A percentile compares a stretch with the other conserved stretches of the same genome.
Evolutionary conservation across 306 rosid genomes (phyloP).

Genomic region (Calophaca sinica): DNA sequence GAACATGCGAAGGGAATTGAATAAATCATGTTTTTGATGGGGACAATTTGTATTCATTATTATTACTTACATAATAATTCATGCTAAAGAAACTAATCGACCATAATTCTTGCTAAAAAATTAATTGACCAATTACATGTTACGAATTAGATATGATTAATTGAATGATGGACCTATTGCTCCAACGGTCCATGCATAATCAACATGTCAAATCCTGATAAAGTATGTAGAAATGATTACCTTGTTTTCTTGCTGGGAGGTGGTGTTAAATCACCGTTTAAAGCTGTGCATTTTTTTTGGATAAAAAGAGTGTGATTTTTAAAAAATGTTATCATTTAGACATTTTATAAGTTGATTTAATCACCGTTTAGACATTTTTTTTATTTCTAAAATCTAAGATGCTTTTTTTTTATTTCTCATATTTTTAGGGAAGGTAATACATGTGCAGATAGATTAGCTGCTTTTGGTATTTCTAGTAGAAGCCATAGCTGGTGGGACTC

Average conservation of each 20-base stretch:
- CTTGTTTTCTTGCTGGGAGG: slow-evolving; percentile 11
- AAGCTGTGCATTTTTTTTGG: not conserved
- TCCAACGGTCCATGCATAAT: slow-evolving; percentile 10
- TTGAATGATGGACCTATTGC: slow-evolving; percentile 37
- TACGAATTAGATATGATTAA: slow-evolving; percentile 21
- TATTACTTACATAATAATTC: slow-evolving; percentile 21
- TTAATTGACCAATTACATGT: not conserved
- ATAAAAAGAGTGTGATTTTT: not conserved
- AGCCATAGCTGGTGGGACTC: too few relatives aligned
- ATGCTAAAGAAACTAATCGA: slow-evolving; percentile 28
- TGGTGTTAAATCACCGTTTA: slow-evolving; percentile 34
- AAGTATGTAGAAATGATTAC: slow-evolving; percentile 33
- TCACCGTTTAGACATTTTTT: too few relatives aligned
- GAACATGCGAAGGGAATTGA: not conserved
- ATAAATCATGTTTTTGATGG: slow-evolving; percentile 13
- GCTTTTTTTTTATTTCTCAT: too few relatives aligned
- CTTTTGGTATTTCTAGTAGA: too few relatives aligned
- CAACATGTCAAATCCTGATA: slow-evolving; percentile 34
- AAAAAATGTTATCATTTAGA: not conserved
- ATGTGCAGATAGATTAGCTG: too few relatives aligned
- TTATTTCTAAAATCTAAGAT: too few relatives aligned
- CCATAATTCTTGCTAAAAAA: slow-evolving; percentile 29
- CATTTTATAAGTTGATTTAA: slow-evolving; percentile 1
- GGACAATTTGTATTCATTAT: slow-evolving; percentile 33
- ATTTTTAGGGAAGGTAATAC: too few relatives aligned